A percentile compares a stretch with the other conserved stretches of the same genome.
Conservation (phyloP, 208 protist species). For the Endotrypanum monterogeii region DNA sequence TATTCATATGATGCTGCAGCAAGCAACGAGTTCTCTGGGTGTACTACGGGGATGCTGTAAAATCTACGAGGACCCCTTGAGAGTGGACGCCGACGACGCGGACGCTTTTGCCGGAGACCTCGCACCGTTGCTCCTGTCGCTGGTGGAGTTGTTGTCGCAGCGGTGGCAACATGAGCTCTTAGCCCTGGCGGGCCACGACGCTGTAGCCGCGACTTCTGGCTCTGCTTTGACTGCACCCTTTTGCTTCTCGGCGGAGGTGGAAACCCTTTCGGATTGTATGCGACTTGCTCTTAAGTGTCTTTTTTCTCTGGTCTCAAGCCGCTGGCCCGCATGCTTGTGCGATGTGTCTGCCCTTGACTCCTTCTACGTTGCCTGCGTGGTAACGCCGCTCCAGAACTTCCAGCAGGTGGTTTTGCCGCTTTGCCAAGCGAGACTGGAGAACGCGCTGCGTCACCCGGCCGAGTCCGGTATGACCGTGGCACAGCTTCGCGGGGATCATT, state of each 20-base stretch:
- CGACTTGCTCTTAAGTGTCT: constrained; percentile 78
- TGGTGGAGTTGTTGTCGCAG: constrained; percentile 48
- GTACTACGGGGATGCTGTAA: constrained; percentile 75
- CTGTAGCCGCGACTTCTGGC: constrained; percentile 9
- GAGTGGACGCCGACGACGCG: constrained; percentile 41
- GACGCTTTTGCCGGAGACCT: constrained; percentile 53
- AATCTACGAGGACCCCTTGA: constrained; percentile 59
- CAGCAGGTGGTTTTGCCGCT: constrained; percentile 51
- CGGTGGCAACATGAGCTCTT: constrained; percentile 48
- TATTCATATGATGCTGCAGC: constrained; percentile 33
- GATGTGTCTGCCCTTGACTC: constrained; percentile 47
- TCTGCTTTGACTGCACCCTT: constrained; percentile 17
- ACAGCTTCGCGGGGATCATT: constrained; percentile 60
- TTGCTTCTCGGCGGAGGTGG: constrained; percentile 30
- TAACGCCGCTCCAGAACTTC: constrained; percentile 34
- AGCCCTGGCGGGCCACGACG: constrained; percentile 15
- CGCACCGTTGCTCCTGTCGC: constrained; percentile 45
- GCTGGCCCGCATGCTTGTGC: constrained; percentile 74
- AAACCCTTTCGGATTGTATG: constrained; percentile 72
- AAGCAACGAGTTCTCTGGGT: constrained; percentile 67
- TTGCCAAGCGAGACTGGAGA: constrained; percentile 36
- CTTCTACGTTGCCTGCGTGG: constrained; percentile 55
- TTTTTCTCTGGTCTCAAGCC: constrained; percentile 42
- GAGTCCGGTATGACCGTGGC: constrained; percentile 29
- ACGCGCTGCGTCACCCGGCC: constrained; percentile 25